Conservation (phyloP, 352 stramenopile genomes). For the Phytophthora sansomeana region DNA sequence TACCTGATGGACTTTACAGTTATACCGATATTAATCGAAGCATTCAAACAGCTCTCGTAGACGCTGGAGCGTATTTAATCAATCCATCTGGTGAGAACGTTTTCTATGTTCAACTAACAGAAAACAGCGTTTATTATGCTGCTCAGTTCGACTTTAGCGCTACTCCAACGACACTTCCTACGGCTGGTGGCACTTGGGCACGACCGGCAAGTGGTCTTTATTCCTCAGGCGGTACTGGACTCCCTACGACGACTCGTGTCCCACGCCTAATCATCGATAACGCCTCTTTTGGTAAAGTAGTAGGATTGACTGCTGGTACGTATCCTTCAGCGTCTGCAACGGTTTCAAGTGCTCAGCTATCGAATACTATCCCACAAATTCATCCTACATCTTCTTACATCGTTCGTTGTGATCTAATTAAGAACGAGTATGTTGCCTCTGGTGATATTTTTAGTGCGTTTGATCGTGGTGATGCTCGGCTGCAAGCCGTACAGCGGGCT, state of each 20-base stretch:
- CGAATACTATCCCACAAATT: conserved; percentile 24
- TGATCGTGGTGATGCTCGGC: conserved; percentile 11
- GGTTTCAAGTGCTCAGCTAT: conserved; percentile 4
- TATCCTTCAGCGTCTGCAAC: conserved; percentile 22
- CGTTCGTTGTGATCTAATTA: conserved; percentile 29
- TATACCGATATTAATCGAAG: too few species aligned
- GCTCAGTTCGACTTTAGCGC: conserved; percentile 12
- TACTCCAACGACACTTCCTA: conserved; percentile 18
- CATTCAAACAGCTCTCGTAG: too few species aligned
- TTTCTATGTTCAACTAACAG: conserved; percentile 14
- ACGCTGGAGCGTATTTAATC: too few species aligned
- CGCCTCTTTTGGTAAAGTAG: conserved; percentile 21
- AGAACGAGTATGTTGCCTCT: conserved; percentile 26
- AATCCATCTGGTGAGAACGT: conserved; percentile 19
- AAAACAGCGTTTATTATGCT: conserved; percentile 23
- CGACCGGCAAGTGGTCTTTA: conserved; percentile 25
- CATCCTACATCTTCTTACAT: conserved; percentile 25
- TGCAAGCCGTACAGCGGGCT: too few species aligned
- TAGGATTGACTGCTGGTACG: conserved; percentile 15
- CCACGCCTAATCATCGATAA: conserved; percentile 31
- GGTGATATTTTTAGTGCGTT: conserved; percentile 15
- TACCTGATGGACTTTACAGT: too few species aligned
- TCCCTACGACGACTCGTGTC: conserved; percentile 22
- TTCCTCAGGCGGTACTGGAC: conserved; percentile 14
- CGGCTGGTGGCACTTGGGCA: conserved; percentile 1